These are phyloP conservation scores for Astrothelium subdiscretum DNA, from an alignment of 495 filamentous ascomycete species.

Conservation along the genomic window DNA sequence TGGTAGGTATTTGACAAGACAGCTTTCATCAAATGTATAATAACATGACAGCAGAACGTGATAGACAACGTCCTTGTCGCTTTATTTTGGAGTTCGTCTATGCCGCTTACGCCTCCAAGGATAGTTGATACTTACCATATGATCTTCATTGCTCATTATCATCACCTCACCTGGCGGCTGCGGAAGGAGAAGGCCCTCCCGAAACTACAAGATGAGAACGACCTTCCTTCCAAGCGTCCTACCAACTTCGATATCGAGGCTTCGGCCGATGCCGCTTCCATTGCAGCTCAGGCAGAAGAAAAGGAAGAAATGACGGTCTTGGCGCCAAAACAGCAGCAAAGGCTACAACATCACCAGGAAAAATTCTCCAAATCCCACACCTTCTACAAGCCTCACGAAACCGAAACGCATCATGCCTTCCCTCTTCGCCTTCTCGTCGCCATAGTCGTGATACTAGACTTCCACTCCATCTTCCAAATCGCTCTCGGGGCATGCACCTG, in stretches of 20 bases:
- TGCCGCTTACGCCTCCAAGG: conserved; percentile 66
- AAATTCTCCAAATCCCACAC: conserved; percentile 69
- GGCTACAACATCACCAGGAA: conserved; percentile 56
- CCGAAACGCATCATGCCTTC: conserved; percentile 65
- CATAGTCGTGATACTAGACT: conserved; percentile 62
- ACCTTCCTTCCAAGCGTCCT: conserved; percentile 38
- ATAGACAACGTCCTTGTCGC: conserved; percentile 70
- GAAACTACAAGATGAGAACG: conserved; percentile 56
- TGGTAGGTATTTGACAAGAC: too few species aligned
- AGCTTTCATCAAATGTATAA: too few species aligned
- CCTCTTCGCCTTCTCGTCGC: conserved; percentile 57
- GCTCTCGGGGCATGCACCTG: conserved; percentile 63
- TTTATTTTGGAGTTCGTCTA: conserved; percentile 64
- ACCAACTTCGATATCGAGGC: background rate
- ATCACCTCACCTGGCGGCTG: conserved; percentile 59
- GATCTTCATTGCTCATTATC: conserved; percentile 56
- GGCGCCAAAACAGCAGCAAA: conserved; percentile 46
- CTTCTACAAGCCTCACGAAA: conserved; percentile 80
- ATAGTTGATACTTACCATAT: conserved; percentile 74
- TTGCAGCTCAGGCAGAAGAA: conserved; percentile 17
- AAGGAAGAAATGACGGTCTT: conserved; percentile 50
- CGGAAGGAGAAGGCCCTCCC: conserved; percentile 51
- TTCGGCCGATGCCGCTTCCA: conserved; percentile 22
- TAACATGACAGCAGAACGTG: too few species aligned
- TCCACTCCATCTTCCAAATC: conserved; percentile 64